Base-by-base conservation (phyloP, 441 rosid species). In the Erodium moschatum region DNA sequence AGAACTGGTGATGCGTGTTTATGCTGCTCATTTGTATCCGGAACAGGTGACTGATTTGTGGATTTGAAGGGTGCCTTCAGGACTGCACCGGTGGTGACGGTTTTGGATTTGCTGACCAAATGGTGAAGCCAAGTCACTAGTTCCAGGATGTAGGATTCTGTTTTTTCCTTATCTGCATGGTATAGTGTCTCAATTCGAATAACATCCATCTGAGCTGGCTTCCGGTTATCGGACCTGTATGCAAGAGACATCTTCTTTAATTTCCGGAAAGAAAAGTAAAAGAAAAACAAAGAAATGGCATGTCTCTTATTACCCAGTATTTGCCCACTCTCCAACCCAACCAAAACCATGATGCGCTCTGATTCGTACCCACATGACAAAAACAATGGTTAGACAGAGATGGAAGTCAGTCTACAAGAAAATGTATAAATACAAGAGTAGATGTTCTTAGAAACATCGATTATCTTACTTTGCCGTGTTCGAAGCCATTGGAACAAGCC, bases 401-500 rank as follows among this genome's bases (percentile, higher is more conserved):
- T 21, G 15, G 65, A 61, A 61, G 65, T 10, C n/a, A 1, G 12
- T 61, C 10, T 60, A 60, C 13, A 11, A 61, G 31, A 44, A 21
- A 24, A 21, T 27, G 16, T 27, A n/a, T 62, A 5, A 1, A 40
- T 0, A 18, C 24, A 62, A 67, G 31, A 40, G 21, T 48, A 18
- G 24, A 35, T n/a, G 10, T 24, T 33, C 38, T 3, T 33, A 33
- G 38, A 33, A 38, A 46, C 27, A 58, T 15, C 33, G 20, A 50
- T 63, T 54, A 72, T 65, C 75, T 83, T 87, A 95, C 98, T 92
- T 95, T 78, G 97, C 91, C 60, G 98, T 95, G 81, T 92, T 90
- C 29, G 86, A 79, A 65, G 99, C 95, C 73, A 95, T 83, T 21
- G 96, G 99, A 76, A 92, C 97, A 67, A 95, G 93, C 99, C 79